phyloP scores from a whole-genome alignment of 257 asterid species.

The Cruciata laevipes region DNA sequence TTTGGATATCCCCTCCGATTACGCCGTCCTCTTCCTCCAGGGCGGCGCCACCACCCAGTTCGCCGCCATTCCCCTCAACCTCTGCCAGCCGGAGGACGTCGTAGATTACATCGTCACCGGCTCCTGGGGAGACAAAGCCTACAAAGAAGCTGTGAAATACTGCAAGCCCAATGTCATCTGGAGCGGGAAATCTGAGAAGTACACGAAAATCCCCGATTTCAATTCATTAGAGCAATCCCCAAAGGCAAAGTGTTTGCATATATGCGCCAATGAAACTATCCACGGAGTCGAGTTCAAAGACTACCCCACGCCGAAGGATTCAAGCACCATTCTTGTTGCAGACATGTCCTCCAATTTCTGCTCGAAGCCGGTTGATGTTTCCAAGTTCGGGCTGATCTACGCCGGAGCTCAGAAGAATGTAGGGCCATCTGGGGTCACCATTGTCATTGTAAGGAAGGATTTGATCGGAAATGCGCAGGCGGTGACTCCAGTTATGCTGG shows the following conservation, averaged over 20 bases:
- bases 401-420: slow-evolving; percentile 99
- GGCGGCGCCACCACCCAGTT: slow-evolving; percentile 99
- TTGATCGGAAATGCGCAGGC: slow-evolving; percentile 70
- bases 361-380: slow-evolving; percentile 79
- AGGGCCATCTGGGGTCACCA: slow-evolving; percentile 94
- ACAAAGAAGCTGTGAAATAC: slow-evolving; percentile 61
- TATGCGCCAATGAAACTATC: slow-evolving; percentile 90
- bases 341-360: slow-evolving; percentile 96
- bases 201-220: slow-evolving; percentile 64
- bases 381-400: slow-evolving; percentile 67
- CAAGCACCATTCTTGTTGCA: slow-evolving; percentile 53
- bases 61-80: slow-evolving; percentile 75
- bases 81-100: slow-evolving; percentile 47
- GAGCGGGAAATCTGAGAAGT: slow-evolving; percentile 82
- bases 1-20: slow-evolving; percentile 51
- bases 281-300: slow-evolving; percentile 88
- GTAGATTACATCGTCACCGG: slow-evolving; percentile 85
- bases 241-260: slow-evolving; percentile 65
- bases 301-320: slow-evolving; percentile 54
- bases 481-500: slow-evolving; percentile 77
- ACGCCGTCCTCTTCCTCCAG: slow-evolving; percentile 86
- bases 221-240: slow-evolving; percentile 49
- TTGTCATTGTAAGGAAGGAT: slow-evolving; percentile 62
- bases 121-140: slow-evolving; percentile 96
- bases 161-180: slow-evolving; percentile 63